phyloP scores from a whole-genome alignment of 163 green algal species.

The Chlamydomonas reinhardtii region DNA sequence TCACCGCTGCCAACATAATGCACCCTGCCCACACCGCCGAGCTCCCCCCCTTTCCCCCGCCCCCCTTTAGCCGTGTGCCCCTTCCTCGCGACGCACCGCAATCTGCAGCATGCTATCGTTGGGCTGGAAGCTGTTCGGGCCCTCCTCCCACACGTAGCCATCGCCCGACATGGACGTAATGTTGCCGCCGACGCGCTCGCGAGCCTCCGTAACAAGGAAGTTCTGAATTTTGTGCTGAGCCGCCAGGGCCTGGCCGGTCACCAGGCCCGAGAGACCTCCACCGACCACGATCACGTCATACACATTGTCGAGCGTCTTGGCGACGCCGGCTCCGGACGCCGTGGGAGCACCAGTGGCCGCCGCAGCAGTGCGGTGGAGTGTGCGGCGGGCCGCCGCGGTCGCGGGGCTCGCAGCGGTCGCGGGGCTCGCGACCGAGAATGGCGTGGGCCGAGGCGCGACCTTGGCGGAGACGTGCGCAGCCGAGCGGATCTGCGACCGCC shows the following conservation, averaged over 20 bases:
- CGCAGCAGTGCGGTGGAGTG: background rate
- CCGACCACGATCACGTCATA: constrained; percentile 67
- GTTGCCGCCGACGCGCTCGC: constrained; percentile 97
- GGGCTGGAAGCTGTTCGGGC: constrained; percentile 98
- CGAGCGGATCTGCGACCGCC: background rate
- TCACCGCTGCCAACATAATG: too few relatives aligned
- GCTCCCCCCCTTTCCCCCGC: too few relatives aligned
- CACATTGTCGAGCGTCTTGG: constrained; percentile 41
- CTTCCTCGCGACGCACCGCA: constrained; percentile 68
- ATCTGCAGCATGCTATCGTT: constrained; percentile 94
- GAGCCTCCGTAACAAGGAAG: constrained; percentile 95
- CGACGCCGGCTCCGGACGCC: background rate
- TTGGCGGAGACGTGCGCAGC: background rate
- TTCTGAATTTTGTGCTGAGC: constrained; percentile 76
- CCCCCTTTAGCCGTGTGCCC: too few relatives aligned
- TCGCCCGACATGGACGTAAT: constrained; percentile 88
- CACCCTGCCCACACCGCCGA: too few relatives aligned
- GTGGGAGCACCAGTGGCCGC: constrained; percentile 19
- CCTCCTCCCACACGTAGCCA: constrained; percentile 98
- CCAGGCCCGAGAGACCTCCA: constrained; percentile 87
- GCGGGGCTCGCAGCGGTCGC: background rate
- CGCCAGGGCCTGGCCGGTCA: constrained; percentile 80
- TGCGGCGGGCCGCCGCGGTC: background rate
- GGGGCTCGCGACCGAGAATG: background rate
- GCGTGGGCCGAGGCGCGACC: background rate